Base-by-base conservation (phyloP, 2,329 filamentous ascomycete species). In the Verticillium nubilum region DNA sequence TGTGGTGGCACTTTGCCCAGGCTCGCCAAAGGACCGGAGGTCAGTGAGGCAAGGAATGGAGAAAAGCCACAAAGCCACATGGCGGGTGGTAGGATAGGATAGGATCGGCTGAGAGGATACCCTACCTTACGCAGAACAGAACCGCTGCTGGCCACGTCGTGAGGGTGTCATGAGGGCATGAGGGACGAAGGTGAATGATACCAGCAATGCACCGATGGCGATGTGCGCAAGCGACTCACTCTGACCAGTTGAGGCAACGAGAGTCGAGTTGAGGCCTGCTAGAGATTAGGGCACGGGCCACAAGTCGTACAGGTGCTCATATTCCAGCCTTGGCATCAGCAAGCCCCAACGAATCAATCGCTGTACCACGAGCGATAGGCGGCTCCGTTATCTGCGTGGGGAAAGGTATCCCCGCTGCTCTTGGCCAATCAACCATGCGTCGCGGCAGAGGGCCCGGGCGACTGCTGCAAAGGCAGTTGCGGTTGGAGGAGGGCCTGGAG, bases 321-420 rank as follows among this genome's bases (percentile, higher is more conserved):
- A 27, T 15, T 17, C 26, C 28, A 33, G 52, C 28, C 52, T 54
- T 54, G 52, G 52, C 52, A 33, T 54, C 15, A 31, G 28, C 52
- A 23, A 52, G 52, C 17, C 17, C 5, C 5, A 54, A 13, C 52
- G 27, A 54, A 54, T 54, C n/a, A 31, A 13, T 12, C 9, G 52
- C 17, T 17, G 52, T 23, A 9, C 19, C 52, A 23, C 15, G n/a
- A 12, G 27, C 29, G 52, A 54, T 54, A 54, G 52, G 52, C 52
- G 52, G 52, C 28, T 54, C 52, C 28, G 52, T 54, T 54, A 54
- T 54, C 52, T 54, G 52, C n/a, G 52, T 54, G 52, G 52, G 52
- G 52, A 53, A 28, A 53, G 52, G 25, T 17, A 28, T 25, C 52
- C 52, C 52, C 26, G 25, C 13, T 25, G 5, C n/a, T 5, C 19